These are phyloP conservation scores for Zymoseptoria brevis DNA, from an alignment of 2,329 filamentous ascomycete species.

Conservation along the genomic window DNA sequence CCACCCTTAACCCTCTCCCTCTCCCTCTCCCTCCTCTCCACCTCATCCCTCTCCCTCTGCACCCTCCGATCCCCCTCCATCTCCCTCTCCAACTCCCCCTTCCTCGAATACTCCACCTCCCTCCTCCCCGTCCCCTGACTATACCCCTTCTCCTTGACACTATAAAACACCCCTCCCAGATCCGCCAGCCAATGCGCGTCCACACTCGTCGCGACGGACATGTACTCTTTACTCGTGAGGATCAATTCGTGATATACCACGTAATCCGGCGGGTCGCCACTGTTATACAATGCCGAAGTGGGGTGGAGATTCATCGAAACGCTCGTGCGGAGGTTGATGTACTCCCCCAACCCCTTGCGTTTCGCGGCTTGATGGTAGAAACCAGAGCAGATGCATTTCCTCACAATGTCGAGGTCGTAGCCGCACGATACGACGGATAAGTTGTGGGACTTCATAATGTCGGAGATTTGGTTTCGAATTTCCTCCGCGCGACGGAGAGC, in stretches of 20 bases:
- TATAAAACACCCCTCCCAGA: slow-evolving; percentile 93
- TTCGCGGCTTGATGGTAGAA: slow-evolving; percentile 98
- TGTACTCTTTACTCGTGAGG: slow-evolving; percentile 93
- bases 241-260: slow-evolving; percentile 98
- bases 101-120: slow-evolving; percentile 27
- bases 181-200: slow-evolving; percentile 97
- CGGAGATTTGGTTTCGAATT: slow-evolving; percentile 83
- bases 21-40: slow-evolving; percentile 8
- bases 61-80: slow-evolving; percentile 23
- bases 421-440: slow-evolving; percentile 83
- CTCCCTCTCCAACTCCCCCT: slow-evolving; percentile 23
- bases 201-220: slow-evolving; percentile 91
- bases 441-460: slow-evolving; percentile 85
- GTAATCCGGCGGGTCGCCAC: slow-evolving; percentile 91
- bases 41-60: slow-evolving; percentile 13
- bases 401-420: slow-evolving; percentile 92
- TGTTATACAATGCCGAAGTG: slow-evolving; percentile 83
- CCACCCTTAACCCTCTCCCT: too few relatives aligned
- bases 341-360: slow-evolving; percentile 93
- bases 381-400: slow-evolving; percentile 92
- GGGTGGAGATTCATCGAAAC: slow-evolving; percentile 92
- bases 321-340: slow-evolving; percentile 90
- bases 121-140: slow-evolving; percentile 17
- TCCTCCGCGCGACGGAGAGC: slow-evolving; percentile 85
- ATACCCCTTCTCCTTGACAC: slow-evolving; percentile 90